A percentile compares a stretch with the other conserved stretches of the same genome.
phyloP scores from a whole-genome alignment of 257 asterid species.

The Solanum piurae region DNA sequence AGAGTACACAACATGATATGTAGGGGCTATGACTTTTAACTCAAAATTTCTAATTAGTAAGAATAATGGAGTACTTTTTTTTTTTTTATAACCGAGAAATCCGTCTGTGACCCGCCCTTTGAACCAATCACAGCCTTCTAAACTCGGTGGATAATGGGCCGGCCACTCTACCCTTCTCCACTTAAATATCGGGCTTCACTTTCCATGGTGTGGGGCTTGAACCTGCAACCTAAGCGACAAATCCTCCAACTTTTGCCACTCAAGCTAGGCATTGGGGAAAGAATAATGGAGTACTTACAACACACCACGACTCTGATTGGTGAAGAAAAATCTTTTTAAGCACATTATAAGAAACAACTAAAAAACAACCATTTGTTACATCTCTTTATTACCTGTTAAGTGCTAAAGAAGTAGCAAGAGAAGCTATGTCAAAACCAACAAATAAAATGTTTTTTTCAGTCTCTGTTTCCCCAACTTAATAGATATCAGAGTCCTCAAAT shows the following conservation, averaged over 20 bases:
- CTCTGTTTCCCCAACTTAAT: neutral
- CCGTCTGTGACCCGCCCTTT: too few relatives aligned
- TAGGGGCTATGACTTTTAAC: too few relatives aligned
- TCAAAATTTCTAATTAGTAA: neutral
- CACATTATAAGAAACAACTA: neutral
- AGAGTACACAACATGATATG: neutral
- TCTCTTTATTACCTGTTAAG: conserved; percentile 39
- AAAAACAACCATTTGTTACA: neutral
- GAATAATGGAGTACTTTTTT: neutral
- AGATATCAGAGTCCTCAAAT: neutral
- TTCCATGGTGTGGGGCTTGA: too few relatives aligned
- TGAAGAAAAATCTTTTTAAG: neutral
- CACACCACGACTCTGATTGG: neutral
- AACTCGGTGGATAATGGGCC: too few relatives aligned
- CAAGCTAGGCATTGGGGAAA: neutral
- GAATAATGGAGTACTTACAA: neutral
- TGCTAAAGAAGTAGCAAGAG: conserved; percentile 49
- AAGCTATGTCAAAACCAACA: conserved; percentile 55
- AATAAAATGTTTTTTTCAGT: conserved; percentile 29
- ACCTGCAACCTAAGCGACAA: too few relatives aligned
- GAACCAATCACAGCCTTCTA: too few relatives aligned
- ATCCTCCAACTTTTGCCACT: too few relatives aligned
- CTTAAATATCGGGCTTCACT: too few relatives aligned
- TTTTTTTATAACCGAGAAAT: too few relatives aligned
- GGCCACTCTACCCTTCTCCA: too few relatives aligned